Evolutionary conservation across 2,329 filamentous ascomycete species (phyloP), one percentile per base, ranked within the genome.

Genomic region (Escovopsis sp.): DNA sequence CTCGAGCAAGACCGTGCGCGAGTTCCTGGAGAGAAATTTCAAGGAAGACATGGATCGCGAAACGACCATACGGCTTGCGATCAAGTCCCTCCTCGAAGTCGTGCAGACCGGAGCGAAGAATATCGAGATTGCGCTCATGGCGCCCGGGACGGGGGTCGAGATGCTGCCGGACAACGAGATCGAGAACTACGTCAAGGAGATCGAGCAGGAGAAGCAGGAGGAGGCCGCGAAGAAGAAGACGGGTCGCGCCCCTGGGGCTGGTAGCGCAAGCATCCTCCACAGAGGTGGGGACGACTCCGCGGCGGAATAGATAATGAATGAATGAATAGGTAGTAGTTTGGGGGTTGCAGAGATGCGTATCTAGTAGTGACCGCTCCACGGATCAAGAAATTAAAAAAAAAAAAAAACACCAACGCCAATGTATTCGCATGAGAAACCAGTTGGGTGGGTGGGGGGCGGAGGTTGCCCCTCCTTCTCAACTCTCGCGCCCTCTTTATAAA

Each of bases 31-130:
- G 69, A 82, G 93, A 61, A 95, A 98, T 69, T 94, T 98, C 75
- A 94, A 94, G 72, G 86, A 93, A 56, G 85, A 85, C 49, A 94
- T 98, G 88, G 85, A 95, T 62, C 80, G 88, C 49, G 87, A 95
- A 67, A 82, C 86, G 55, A 96, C 93, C 36, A 93, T 98, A 62
- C 87, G 93, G 60, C 73, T 98, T 54, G 91, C 91, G 7, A 93
- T 98, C 72, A 98, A 98, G 73, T 98, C 91, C 34, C 75, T 98
- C 50, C 71, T 98, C 47, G 91, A 98, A 65, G 91, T 98, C 42
- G 91, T 98, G 48, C 91, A 98, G 68, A 98, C 91, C 3, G 91
- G 91, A 49, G 91, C 91, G 42, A 98, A 98, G 79, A 98, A 98
- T 67, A 98, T 98, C 57, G 91, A 98, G 69, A 96, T 98, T 58